Evolutionary conservation across 179 eudicot species (phyloP), one percentile per base, ranked within the genome.

Genomic region (Spergularia azorica): DNA sequence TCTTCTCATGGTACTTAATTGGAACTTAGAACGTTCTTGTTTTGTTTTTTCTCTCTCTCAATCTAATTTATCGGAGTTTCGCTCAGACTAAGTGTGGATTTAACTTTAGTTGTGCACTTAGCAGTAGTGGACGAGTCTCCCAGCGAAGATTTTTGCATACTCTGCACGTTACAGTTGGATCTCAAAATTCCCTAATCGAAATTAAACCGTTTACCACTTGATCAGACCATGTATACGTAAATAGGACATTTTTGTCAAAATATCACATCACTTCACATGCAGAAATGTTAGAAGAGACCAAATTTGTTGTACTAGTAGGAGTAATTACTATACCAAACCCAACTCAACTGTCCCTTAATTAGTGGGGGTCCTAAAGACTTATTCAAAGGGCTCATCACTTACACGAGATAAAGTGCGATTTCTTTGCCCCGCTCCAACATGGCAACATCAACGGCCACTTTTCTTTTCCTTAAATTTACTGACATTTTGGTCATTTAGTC

Each of bases 291-390:
- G 13, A 48, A n/a, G n/a, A 58, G 21, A 36, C 39, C 41, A 21
- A 9, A 9, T 15, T 58, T 58, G 8, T 58, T 58, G 10, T 16
- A 12, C 38, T 36, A 57, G 43, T 52, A 26, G 48, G 16, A 70
- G 38, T 46, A 32, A 60, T 59, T 72, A 46, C 50, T 46, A 36
- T 36, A 43, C 39, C 57, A 43, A 46, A 73, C 26, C 76, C 55
- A 72, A 59, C 76, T 73, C 62, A 58, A 58, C 62, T 9, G 21
- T 55, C 76, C 75, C 75, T 60, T 72, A 73, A 60, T 73, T 73
- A 60, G 66, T 73, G 76, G 76, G 41, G 67, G 51, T 18, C 66
- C 18, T 51, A 8, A 18, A 38, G 75, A 71, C 75, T 71, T 71
- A 71, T 71, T 71, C 75, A 71, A 71, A 57, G 75, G 52, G 50